Conservation (phyloP, 2,329 filamentous ascomycete genomes). For the Nigrospora oryzae region DNA sequence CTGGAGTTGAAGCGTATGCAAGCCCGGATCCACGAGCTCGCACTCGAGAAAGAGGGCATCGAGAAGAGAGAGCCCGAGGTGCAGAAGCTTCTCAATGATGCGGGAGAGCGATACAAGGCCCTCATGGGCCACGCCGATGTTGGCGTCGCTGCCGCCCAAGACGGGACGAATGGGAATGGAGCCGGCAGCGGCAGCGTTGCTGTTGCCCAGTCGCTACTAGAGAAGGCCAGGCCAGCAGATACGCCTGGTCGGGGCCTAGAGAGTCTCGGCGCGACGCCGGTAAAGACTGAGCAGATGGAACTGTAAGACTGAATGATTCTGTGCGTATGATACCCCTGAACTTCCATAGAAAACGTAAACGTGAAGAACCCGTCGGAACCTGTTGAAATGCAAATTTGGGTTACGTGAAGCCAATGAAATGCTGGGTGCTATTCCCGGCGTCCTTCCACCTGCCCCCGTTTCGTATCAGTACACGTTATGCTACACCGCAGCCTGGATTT, state of each 20-base stretch:
- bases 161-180: background rate
- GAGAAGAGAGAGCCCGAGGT: conserved; percentile 66
- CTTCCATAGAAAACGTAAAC: background rate
- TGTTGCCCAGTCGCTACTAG: conserved; percentile 12
- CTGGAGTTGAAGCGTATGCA: conserved; percentile 39
- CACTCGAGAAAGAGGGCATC: conserved; percentile 55
- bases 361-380: too few species aligned
- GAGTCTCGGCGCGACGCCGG: conserved; percentile 36
- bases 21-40: conserved; percentile 48
- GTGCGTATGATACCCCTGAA: background rate
- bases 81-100: conserved; percentile 71
- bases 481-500: too few species aligned
- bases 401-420: too few species aligned
- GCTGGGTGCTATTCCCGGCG: too few species aligned
- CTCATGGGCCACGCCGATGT: conserved; percentile 3
- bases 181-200: conserved; percentile 5
- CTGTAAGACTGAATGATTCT: conserved; percentile 3
- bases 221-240: conserved; percentile 1
- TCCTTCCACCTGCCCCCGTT: too few species aligned
- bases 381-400: background rate
- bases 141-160: too few species aligned
- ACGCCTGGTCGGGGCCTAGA: conserved; percentile 30
- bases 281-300: conserved; percentile 22
- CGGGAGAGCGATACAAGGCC: conserved; percentile 55
- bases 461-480: too few species aligned